phyloP scores from a whole-genome alignment of 148 eudicot species.

The Vaccinium vitisidaea region DNA sequence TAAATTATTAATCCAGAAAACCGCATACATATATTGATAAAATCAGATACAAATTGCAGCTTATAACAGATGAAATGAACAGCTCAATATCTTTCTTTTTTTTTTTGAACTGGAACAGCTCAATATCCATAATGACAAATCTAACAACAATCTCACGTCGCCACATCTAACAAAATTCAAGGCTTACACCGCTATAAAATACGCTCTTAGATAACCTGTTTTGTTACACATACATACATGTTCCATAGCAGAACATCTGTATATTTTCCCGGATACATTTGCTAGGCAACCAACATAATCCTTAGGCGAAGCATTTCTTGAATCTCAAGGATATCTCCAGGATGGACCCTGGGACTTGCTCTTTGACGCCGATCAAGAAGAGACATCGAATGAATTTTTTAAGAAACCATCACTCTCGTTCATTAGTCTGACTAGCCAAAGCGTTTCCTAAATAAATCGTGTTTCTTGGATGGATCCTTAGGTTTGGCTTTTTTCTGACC shows the following conservation, averaged over 20 bases:
- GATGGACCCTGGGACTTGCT: background rate
- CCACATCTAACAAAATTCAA: background rate
- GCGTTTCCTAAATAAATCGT: conserved; percentile 73
- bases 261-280: background rate
- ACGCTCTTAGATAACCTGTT: background rate
- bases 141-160: background rate
- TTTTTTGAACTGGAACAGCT: no score
- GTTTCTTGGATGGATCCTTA: conserved; percentile 84
- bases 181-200: background rate
- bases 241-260: background rate
- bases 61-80: background rate
- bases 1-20: background rate
- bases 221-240: background rate
- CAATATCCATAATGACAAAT: background rate
- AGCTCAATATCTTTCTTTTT: background rate
- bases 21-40: no score
- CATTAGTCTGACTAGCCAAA: conserved; percentile 32
- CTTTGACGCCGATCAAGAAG: background rate
- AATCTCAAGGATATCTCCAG: background rate
- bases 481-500: conserved; percentile 61
- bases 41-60: background rate
- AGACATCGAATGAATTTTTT: background rate
- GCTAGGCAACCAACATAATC: background rate
- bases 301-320: background rate
- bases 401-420: background rate